Base-by-base conservation (phyloP, 2,329 filamentous ascomycete species). In the Aspergillus sclerotialis region DNA sequence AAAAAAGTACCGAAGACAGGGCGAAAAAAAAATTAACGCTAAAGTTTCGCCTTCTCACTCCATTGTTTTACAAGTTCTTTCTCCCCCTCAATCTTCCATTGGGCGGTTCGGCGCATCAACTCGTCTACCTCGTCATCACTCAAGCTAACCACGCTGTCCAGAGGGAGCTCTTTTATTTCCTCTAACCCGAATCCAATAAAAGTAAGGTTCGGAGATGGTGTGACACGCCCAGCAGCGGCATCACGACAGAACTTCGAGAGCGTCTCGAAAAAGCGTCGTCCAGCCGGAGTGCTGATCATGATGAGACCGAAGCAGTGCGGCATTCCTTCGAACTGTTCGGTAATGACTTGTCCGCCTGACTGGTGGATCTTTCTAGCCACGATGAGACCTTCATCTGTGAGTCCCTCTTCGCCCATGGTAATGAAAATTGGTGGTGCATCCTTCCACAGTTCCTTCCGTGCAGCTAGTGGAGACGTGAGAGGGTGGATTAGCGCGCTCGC, bases 231-330 rank as follows among this genome's bases (percentile, higher is more conserved):
- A 1, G 52, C 45, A 4, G 49, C 53, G 4, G 54, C 60, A 40
- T 60, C 52, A 0, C 46, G 49, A 32, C 58, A 61, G 35, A 86
- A 87, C 2, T 54, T 58, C 0, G 73, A 61, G 72, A 78, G 77
- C 3, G 64, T 61, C 10, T 68, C 56, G 37, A 76, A 71, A 47
- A 76, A 82, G 30, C 71, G 66, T 44, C 52, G 61, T 3, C 71
- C 61, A 18, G 61, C 67, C 1, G 65, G 52, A 2, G 69, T 53
- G 4, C 61, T 58, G 2, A 67, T 58, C 36, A 85, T 60, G 1
- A 84, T 43, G 42, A 78, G 49, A 1, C 72, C 75, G 52, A 86
- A 67, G 32, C 64, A 66, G 38, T 69, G 65, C 7, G 65, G 65
- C 60, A 67, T 65, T 7, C 64, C 65, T 38, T 69, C 65, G 31